Evolutionary conservation across 2,329 filamentous ascomycete species (phyloP), one percentile per base, ranked within the genome.

Genomic region (Aspergillus novoparasiticus): DNA sequence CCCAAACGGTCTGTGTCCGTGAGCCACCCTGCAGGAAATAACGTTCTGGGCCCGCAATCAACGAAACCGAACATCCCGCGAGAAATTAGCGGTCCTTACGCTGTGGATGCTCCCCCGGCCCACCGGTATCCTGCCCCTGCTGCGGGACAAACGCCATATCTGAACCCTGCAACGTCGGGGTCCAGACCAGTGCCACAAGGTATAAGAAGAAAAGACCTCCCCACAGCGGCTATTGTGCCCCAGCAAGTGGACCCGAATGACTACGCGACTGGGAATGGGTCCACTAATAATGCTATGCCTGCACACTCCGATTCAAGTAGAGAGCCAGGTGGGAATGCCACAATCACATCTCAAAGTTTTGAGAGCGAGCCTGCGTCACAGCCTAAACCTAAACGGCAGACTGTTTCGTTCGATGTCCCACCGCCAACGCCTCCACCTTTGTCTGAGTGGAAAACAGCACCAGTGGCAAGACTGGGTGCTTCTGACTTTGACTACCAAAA

Each of bases 361-460:
- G 65, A 64, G 11, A 66, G 64, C 30, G 70, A 69, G 59, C 63
- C 34, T 62, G 71, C 41, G 64, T 55, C 70, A 4, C 71, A 72
- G 45, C 60, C 67, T 6, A 78, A 75, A 58, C 71, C 74, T 6
- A 80, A 79, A 61, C 72, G 75, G 58, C 75, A 78, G 30, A 79
- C 78, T 9, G 80, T 82, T 4, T 81, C 80, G 1, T 82, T 82
- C 67, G 76, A 81, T 64, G 76, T 82, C 48, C 80, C 81, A 23
- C 79, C 80, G 5, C 77, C 79, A n/a, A 81, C 79, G 9, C 78
- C 80, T 8, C 80, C 80, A 28, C 80, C 80, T 8, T 69, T 81
- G 30, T 77, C 77, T 21, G 91, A 94, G 73, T 93, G 90, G 90
- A 89, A 86, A 73, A 88, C 87, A 71, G 89, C 85, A 9, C 86